Percentiles rank a stretch among this genome's conserved stretches.
These are phyloP conservation scores for Conringia planisiliqua DNA, from an alignment of 345 rosid genomes.

Conservation along the genomic window DNA sequence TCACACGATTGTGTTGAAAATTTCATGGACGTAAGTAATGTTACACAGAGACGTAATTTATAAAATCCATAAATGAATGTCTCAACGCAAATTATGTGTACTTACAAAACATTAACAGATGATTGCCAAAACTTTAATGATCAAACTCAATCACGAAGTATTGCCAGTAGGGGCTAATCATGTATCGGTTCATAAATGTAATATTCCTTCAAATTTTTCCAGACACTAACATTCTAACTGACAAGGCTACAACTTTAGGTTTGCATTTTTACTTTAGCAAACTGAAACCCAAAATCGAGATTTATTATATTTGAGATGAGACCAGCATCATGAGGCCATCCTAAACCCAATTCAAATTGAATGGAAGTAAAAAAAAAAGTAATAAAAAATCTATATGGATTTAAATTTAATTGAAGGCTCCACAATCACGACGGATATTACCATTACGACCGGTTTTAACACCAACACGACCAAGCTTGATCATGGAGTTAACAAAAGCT, in stretches of 20 bases:
- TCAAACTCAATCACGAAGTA: not conserved
- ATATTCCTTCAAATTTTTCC: not conserved
- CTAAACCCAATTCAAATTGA: not conserved
- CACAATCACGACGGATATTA: slow-evolving; percentile 60
- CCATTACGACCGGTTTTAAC: slow-evolving; percentile 61
- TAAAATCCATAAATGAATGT: too few species aligned
- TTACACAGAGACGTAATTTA: too few species aligned
- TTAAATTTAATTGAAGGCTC: slow-evolving; percentile 40
- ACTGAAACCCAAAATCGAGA: slow-evolving; percentile 1
- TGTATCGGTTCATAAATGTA: not conserved
- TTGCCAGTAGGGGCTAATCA: not conserved
- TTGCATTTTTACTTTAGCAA: not conserved
- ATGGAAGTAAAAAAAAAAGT: not conserved
- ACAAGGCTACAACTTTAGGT: not conserved
- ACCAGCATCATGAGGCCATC: not conserved
- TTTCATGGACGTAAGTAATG: too few species aligned
- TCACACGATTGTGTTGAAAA: too few species aligned
- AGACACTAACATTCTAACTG: not conserved
- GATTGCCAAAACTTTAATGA: not conserved
- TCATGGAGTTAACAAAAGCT: slow-evolving; percentile 62
- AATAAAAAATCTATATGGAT: not conserved
- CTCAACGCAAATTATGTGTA: too few species aligned
- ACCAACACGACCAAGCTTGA: slow-evolving; percentile 68
- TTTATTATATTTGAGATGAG: slow-evolving; percentile 1
- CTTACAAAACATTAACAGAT: too few species aligned